Conservation (phyloP, 73 alveolate genomes). For the Tetrahymena thermophila region DNA sequence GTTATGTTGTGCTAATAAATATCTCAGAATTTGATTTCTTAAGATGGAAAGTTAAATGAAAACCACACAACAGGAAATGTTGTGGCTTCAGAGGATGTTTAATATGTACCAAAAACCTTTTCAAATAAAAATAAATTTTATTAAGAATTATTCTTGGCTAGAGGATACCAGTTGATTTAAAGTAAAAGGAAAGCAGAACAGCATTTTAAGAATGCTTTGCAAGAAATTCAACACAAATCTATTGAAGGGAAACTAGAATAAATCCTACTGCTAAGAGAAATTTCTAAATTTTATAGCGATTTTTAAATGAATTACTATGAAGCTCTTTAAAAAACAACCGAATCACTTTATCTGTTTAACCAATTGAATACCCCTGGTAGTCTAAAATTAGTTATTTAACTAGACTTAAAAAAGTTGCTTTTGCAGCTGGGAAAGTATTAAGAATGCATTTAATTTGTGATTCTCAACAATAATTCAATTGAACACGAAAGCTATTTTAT, state of each 20-base stretch:
- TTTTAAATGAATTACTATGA: not conserved
- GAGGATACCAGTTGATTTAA: not conserved
- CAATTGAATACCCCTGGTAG: not conserved
- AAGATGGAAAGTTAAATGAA: not conserved
- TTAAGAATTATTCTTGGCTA: not conserved
- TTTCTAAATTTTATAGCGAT: not conserved
- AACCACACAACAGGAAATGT: not conserved
- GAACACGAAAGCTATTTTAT: not conserved
- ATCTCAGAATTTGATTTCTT: not conserved
- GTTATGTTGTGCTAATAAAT: not conserved
- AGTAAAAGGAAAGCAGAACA: not conserved
- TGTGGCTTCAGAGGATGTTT: not conserved
- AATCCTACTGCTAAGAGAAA: not conserved
- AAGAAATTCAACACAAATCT: not conserved
- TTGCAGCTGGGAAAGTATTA: not conserved
- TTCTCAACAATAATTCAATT: not conserved
- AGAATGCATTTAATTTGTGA: not conserved
- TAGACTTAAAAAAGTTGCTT: not conserved
- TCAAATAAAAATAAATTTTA: not conserved
- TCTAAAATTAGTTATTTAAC: not conserved
- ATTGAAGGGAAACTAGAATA: not conserved
- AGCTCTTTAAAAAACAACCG: not conserved
- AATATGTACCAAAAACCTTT: not conserved
- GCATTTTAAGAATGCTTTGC: not conserved
- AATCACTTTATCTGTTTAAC: not conserved